Base-by-base conservation (phyloP, 129 eudicot species). In the Glebionis coronaria region DNA sequence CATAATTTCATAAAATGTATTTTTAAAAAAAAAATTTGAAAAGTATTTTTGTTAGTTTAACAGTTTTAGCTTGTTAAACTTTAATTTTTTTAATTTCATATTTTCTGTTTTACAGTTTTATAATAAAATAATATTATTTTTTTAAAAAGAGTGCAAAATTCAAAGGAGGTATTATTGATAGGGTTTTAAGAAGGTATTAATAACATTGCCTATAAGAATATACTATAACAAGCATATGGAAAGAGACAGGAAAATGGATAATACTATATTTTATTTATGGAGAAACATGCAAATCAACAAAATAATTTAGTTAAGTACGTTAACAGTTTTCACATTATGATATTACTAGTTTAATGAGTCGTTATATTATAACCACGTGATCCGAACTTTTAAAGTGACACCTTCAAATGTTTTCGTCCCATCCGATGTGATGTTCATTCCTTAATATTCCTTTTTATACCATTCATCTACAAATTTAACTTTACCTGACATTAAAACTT, bases 301-400 rank as follows among this genome's bases (percentile, higher is more conserved):
- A 35, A 52, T 31, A 23, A 29, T 16, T n/a, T 19, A 18, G 5
- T 51, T 29, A 25, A 51, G 38, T 45, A 31, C 50, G 20, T 20
- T 53, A 27, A 45, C 62, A 53, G 63, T 68, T 68, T 68, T 68
- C 72, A 53, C 72, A 68, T 68, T 31, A 29, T 31, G 53, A 27
- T 20, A 27, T 20, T 65, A 21, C 7, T 21, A 20, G 23, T 1
- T n/a, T 21, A 11, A 12, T 29, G 12, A 4, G 9, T 6, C 20
- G 21, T 18, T 38, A 46, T 70, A 35, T 59, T 29, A 59, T 31
- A 71, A 53, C 35, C 76, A 71, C 76, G 76, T 71, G 76, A 60
- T 29, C 38, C 47, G 7, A 38, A 4, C 46, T 19, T 38, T 69
- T 15, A 47, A 71, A 56, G 35, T 18, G 50, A 52, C 51, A 65